A percentile compares a stretch with the other conserved stretches of the same genome.
Evolutionary conservation across 78 protist species (phyloP).

Genomic region (Dictyostelium citrinum): DNA sequence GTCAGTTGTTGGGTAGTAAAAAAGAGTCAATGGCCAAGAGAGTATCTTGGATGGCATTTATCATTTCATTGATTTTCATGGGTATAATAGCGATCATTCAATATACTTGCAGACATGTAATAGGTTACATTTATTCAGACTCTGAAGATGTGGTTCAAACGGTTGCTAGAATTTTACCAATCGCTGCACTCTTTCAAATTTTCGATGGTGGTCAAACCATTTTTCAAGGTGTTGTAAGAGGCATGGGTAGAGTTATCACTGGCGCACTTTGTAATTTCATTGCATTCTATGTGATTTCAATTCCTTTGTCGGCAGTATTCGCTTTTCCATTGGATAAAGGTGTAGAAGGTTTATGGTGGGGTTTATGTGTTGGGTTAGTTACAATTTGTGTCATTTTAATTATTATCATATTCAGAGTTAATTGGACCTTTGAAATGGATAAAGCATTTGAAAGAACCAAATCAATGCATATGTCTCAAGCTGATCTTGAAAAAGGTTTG

Average conservation of each 20-base stretch:
- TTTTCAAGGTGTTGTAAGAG: slow-evolving; percentile 71
- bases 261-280: slow-evolving; percentile 57
- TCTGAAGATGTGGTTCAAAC: slow-evolving; percentile 9
- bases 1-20: slow-evolving; percentile 40
- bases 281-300: slow-evolving; percentile 54
- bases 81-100: slow-evolving; percentile 29
- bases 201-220: slow-evolving; percentile 79
- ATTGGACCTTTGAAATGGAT: not conserved
- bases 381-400: slow-evolving; percentile 8
- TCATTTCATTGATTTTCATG: slow-evolving; percentile 16
- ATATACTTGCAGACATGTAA: slow-evolving; percentile 8
- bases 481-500: not conserved
- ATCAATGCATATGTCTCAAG: not conserved
- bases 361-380: slow-evolving; percentile 59
- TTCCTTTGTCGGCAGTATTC: slow-evolving; percentile 13
- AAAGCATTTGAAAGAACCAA: slow-evolving; percentile 5
- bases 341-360: slow-evolving; percentile 74
- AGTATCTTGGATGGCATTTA: slow-evolving; percentile 41
- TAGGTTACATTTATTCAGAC: slow-evolving; percentile 32
- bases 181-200: slow-evolving; percentile 49
- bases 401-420: not conserved
- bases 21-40: slow-evolving; percentile 10
- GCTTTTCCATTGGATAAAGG: slow-evolving; percentile 34
- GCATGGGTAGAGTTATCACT: slow-evolving; percentile 51
- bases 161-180: slow-evolving; percentile 9